A percentile compares a stretch with the other conserved stretches of the same genome.
These are phyloP conservation scores for Candida orba DNA, from an alignment of 805 yeast species.

Conservation along the genomic window DNA sequence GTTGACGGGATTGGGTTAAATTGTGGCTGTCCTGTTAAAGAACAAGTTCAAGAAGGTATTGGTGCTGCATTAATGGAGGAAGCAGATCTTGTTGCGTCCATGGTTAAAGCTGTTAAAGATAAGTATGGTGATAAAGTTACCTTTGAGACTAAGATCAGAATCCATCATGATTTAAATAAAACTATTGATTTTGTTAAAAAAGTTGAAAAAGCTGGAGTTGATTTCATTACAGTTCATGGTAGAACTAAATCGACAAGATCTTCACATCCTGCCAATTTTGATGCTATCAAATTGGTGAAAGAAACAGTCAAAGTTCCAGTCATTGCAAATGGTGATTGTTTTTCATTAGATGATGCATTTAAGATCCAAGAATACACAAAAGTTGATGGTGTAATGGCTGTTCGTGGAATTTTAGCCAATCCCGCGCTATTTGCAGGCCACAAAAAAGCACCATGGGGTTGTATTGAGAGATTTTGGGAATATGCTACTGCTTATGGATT, in stretches of 20 bases:
- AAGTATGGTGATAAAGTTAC: constrained; percentile 67
- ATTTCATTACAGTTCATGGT: constrained; percentile 91
- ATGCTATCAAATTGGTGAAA: constrained; percentile 65
- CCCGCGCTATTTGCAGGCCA: constrained; percentile 84
- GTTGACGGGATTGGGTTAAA: constrained; percentile 92
- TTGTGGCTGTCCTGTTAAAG: constrained; percentile 96
- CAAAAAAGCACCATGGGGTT: constrained; percentile 79
- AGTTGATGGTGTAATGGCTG: constrained; percentile 94
- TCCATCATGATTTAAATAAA: constrained; percentile 67
- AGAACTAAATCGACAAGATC: constrained; percentile 81
- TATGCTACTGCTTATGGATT: constrained; percentile 72
- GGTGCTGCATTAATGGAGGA: constrained; percentile 93
- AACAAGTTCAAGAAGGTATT: constrained; percentile 90
- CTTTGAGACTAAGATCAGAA: constrained; percentile 86
- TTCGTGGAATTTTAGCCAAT: constrained; percentile 76
- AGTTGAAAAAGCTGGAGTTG: constrained; percentile 85
- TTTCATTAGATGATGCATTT: constrained; percentile 54
- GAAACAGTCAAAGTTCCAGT: constrained; percentile 58
- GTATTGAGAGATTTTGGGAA: constrained; percentile 78
- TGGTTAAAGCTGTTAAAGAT: constrained; percentile 79
- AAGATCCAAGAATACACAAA: constrained; percentile 59
- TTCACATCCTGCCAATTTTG: constrained; percentile 73
- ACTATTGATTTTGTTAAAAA: constrained; percentile 65
- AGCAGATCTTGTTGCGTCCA: constrained; percentile 68
- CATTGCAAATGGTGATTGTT: constrained; percentile 97